Evolutionary conservation across 1,139 yeast species (phyloP), one percentile per base, ranked within the genome.

Genomic region (Geotrichum bryndzae): DNA sequence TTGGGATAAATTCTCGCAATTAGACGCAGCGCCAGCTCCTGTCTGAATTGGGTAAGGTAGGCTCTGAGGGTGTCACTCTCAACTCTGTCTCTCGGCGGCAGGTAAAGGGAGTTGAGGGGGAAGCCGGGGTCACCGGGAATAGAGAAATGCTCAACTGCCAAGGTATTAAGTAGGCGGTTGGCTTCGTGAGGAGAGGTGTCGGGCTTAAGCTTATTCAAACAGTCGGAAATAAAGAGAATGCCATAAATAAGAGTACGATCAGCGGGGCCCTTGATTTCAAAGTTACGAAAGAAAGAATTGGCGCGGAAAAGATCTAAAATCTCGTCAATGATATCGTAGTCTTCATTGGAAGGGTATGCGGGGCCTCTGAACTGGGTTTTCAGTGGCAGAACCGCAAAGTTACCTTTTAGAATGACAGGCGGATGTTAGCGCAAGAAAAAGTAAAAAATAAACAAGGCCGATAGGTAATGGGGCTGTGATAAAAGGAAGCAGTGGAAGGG

Each of bases 191-290:
- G 64, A 15, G 71, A 61, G 2, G 74, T 75, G 51, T 68, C 61
- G 35, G 72, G 64, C 61, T 69, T 75, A 68, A 94, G 78, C 65
- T 85, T 82, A 59, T 86, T 80, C 66, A 94, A 80, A 75, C 97
- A 90, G 72, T 90, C 96, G 63, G 95, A 88, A 53, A 90, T 84
- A 73, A 85, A 94, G 65, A 95, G 79, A 64, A 94, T 94, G n/a
- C 99, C 99, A 73, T 94, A 94, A 70, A 95, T 92, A 66, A 94
- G 80, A n/a, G 94, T 83, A 68, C 99, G 82, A 75, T 94, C 99
- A 2, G 97, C 88, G 23, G 96, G 90, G 13, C 97, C 96, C 74
- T 90, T 90, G 77, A 94, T 91, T 77, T 95, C 99, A 75, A 94
- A 95, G 80, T 94, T 94, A 73, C 90, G 88, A 82, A 95, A 94